Conservation (phyloP, 441 rosid species). For the Eruca vesicaria region DNA sequence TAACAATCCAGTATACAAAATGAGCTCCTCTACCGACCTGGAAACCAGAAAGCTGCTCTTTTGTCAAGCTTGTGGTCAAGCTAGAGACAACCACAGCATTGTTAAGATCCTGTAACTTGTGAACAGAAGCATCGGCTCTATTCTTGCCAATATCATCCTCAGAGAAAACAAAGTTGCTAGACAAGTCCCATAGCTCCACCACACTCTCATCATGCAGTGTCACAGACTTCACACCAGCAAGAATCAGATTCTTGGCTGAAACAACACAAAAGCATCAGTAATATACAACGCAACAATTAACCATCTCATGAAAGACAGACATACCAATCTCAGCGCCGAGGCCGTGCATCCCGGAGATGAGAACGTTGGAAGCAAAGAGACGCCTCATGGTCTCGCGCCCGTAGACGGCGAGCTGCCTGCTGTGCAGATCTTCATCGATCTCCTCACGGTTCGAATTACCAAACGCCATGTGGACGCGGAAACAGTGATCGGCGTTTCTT, state of each 20-base stretch:
- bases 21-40: conserved; percentile 46
- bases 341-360: conserved; percentile 85
- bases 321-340: conserved; percentile 92
- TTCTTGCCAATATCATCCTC: conserved; percentile 84
- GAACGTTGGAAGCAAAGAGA: conserved; percentile 76
- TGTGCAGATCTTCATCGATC: conserved; percentile 93
- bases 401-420: conserved; percentile 93
- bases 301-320: background rate
- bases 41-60: conserved; percentile 67
- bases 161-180: conserved; percentile 76
- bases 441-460: conserved; percentile 60
- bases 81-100: conserved; percentile 70
- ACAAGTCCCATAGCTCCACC: conserved; percentile 87
- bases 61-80: conserved; percentile 59
- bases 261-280: background rate
- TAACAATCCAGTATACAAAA: background rate
- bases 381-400: conserved; percentile 94
- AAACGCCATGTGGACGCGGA: conserved; percentile 75
- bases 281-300: background rate
- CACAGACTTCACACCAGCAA: conserved; percentile 93
- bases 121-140: conserved; percentile 83
- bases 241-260: conserved; percentile 84
- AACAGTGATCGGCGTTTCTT: too few relatives aligned
- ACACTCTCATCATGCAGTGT: conserved; percentile 75
- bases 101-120: conserved; percentile 86